Evolutionary conservation across 371 early-diverging fungal species (phyloP).

Genomic region (Mucor velutinosus): DNA sequence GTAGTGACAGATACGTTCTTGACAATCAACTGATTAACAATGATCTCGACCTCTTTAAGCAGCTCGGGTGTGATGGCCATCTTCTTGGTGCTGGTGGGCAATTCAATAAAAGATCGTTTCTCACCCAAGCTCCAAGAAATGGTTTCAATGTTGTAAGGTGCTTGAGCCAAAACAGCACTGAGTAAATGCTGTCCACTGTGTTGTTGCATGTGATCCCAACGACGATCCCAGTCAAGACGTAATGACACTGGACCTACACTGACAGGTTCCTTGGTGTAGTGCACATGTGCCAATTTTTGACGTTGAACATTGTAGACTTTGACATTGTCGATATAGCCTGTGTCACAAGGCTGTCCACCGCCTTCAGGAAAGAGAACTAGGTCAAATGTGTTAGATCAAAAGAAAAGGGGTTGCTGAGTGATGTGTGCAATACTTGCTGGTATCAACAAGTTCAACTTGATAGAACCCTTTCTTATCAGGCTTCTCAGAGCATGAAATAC

Average conservation of each 20-base stretch:
- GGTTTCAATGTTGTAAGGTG: constrained; percentile 59
- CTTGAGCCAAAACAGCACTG: constrained; percentile 69
- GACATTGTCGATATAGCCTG: constrained; percentile 61
- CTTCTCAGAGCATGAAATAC: constrained; percentile 41
- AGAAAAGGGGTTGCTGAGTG: not conserved
- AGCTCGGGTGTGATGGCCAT: constrained; percentile 43
- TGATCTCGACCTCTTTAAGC: constrained; percentile 52
- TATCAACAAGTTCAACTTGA: constrained; percentile 40
- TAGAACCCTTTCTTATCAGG: constrained; percentile 50
- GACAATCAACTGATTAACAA: constrained; percentile 62
- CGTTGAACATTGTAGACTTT: constrained; percentile 64
- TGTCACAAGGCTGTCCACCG: constrained; percentile 75
- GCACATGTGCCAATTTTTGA: constrained; percentile 64
- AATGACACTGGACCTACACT: constrained; percentile 56
- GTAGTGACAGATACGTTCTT: constrained; percentile 52
- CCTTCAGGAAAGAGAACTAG: constrained; percentile 75
- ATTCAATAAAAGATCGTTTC: constrained; percentile 61
- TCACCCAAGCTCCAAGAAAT: constrained; percentile 74
- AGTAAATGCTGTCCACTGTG: constrained; percentile 81
- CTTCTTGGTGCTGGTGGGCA: constrained; percentile 39
- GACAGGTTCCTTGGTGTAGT: constrained; percentile 57
- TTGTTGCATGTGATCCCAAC: constrained; percentile 83
- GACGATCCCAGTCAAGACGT: constrained; percentile 67
- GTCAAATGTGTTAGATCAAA: not conserved
- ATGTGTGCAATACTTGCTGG: constrained; percentile 25